A percentile compares a stretch with the other conserved stretches of the same genome.
phyloP scores from a whole-genome alignment of 805 yeast genomes.

The Maudiozyma bulderi region DNA sequence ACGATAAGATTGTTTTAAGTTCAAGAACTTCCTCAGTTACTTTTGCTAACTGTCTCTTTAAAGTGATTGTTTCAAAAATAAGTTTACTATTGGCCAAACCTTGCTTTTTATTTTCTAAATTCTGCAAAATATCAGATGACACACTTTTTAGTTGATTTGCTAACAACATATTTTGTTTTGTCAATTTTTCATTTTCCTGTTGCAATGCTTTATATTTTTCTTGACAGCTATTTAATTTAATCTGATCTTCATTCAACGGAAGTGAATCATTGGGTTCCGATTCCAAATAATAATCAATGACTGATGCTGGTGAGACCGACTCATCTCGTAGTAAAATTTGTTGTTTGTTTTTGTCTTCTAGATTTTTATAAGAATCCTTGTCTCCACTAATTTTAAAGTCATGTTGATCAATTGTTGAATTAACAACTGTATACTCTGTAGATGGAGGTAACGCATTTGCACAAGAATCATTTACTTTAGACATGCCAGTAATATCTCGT shows the following conservation, averaged over 20 bases:
- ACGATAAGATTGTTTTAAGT: neutral
- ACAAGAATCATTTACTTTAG: no score
- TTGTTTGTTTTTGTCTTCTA: neutral
- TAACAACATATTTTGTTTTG: neutral
- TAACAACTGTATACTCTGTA: no score
- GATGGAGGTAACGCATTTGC: no score
- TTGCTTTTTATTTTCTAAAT: neutral
- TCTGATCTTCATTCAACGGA: no score
- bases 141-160: neutral
- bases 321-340: neutral
- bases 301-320: neutral
- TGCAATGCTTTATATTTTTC: neutral
- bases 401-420: no score
- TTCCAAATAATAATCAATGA: neutral
- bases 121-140: neutral
- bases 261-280: no score
- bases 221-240: no score
- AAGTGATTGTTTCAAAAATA: neutral
- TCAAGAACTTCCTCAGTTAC: neutral
- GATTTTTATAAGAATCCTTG: no score
- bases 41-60: neutral
- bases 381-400: no score
- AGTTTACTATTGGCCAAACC: neutral
- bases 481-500: no score
- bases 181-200: neutral